Conservation (phyloP, 2,329 filamentous ascomycete species). For the Lasiodiplodia hormozganensis region DNA sequence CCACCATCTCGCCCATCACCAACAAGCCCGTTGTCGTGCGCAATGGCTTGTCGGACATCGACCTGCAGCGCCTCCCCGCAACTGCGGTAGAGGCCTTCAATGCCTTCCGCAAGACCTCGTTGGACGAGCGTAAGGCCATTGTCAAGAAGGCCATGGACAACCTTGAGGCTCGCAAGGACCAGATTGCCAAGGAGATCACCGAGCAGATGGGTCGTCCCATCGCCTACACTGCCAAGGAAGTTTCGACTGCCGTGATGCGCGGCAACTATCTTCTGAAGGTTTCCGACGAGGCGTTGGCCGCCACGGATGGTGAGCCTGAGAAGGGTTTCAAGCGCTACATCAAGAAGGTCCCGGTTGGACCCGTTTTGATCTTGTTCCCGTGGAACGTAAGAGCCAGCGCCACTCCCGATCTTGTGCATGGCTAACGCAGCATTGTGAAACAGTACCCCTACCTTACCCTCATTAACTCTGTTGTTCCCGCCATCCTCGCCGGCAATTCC, state of each 20-base stretch:
- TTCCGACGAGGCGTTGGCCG: slow-evolving; percentile 76
- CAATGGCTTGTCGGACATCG: slow-evolving; percentile 72
- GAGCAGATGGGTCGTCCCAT: slow-evolving; percentile 96
- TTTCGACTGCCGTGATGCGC: slow-evolving; percentile 83
- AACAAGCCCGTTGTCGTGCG: slow-evolving; percentile 84
- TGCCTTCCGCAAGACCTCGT: slow-evolving; percentile 75
- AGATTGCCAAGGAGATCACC: slow-evolving; percentile 82
- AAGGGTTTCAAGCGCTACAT: slow-evolving; percentile 91
- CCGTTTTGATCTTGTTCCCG: slow-evolving; percentile 87
- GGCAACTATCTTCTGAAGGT: slow-evolving; percentile 87
- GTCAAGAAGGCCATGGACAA: slow-evolving; percentile 79
- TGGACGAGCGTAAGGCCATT: slow-evolving; percentile 79
- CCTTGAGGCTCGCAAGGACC: slow-evolving; percentile 75
- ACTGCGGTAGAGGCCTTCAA: slow-evolving; percentile 77
- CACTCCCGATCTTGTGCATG: slow-evolving; percentile 34
- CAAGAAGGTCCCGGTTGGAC: slow-evolving; percentile 84
- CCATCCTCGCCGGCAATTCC: slow-evolving; percentile 87
- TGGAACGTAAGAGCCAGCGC: slow-evolving; percentile 78
- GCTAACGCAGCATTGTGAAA: slow-evolving; percentile 28
- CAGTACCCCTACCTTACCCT: slow-evolving; percentile 95
- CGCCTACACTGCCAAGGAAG: slow-evolving; percentile 81
- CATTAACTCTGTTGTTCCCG: slow-evolving; percentile 89
- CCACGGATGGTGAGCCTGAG: slow-evolving; percentile 83
- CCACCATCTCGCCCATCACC: slow-evolving; percentile 88
- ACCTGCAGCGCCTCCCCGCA: slow-evolving; percentile 75